phyloP scores from a whole-genome alignment of 306 rosid genomes.

The Glycyrrhiza uralensis region DNA sequence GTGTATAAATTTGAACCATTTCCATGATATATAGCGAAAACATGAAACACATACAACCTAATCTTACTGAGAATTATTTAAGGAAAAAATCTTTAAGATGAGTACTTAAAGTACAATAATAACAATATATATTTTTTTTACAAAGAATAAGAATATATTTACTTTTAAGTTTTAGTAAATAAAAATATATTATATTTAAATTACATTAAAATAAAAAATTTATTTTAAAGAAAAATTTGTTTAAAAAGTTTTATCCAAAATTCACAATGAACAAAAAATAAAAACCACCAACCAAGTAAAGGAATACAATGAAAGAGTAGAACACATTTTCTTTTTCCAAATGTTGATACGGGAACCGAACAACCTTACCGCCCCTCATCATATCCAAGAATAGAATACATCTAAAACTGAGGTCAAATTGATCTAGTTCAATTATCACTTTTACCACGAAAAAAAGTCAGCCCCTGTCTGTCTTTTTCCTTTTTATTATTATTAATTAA shows the following conservation, averaged over 20 bases:
- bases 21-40: no score
- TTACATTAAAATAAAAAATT: no score
- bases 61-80: no score
- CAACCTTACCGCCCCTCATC: constrained; percentile 53
- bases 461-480: background rate
- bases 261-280: background rate
- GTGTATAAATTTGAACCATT: background rate
- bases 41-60: no score
- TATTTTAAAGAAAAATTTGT: no score
- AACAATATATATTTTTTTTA: no score
- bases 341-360: constrained; percentile 50
- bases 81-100: no score
- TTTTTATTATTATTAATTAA: no score
- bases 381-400: no score
- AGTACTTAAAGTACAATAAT: no score
- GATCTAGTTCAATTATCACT: constrained; percentile 4
- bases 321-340: constrained; percentile 29
- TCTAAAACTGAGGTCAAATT: constrained; percentile 40
- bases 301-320: constrained; percentile 2
- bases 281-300: background rate
- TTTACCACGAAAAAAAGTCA: constrained; percentile 27
- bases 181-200: no score
- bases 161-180: background rate
- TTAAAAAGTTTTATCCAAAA: background rate
- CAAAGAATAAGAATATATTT: no score